A percentile compares a stretch with the other conserved stretches of the same genome.
These are phyloP conservation scores for Mycosarcoma mackinlayi DNA, from an alignment of 1,284 basidiomycete species.

Conservation along the genomic window DNA sequence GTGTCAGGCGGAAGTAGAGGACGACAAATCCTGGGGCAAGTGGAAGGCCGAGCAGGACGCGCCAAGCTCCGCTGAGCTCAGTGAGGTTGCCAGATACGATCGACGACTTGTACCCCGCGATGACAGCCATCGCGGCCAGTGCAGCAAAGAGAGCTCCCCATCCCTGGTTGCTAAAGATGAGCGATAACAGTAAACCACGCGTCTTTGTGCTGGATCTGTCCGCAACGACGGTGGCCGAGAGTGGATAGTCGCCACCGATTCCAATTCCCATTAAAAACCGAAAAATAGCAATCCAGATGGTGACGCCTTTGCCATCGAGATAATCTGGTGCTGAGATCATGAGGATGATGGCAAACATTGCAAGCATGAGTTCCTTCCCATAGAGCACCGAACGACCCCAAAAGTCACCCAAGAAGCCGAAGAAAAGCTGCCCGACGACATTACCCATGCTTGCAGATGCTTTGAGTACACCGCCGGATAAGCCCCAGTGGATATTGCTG, in stretches of 20 bases:
- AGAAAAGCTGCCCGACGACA: slow-evolving; percentile 49
- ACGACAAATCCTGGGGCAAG: slow-evolving; percentile 50
- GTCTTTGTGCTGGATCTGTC: slow-evolving; percentile 44
- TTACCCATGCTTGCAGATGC: slow-evolving; percentile 57
- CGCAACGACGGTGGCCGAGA: slow-evolving; percentile 71
- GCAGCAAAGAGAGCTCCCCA: slow-evolving; percentile 69
- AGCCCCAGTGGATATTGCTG: slow-evolving; percentile 48
- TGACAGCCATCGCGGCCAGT: slow-evolving; percentile 76
- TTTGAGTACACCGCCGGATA: slow-evolving; percentile 53
- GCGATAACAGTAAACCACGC: slow-evolving; percentile 39
- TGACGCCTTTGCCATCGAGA: slow-evolving; percentile 42
- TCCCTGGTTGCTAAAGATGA: slow-evolving; percentile 69
- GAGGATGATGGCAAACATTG: slow-evolving; percentile 51
- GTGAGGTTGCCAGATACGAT: slow-evolving; percentile 26
- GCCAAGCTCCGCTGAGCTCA: slow-evolving; percentile 51
- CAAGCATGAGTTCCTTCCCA: slow-evolving; percentile 55
- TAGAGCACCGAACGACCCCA: slow-evolving; percentile 54
- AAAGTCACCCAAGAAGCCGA: slow-evolving; percentile 50
- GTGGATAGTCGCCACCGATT: slow-evolving; percentile 84
- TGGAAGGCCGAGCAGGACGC: slow-evolving; percentile 63
- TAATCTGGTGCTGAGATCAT: slow-evolving; percentile 52
- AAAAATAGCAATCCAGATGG: slow-evolving; percentile 46
- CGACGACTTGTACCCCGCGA: slow-evolving; percentile 75
- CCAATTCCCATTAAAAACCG: slow-evolving; percentile 53
- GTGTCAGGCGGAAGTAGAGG: slow-evolving; percentile 71